Evolutionary conservation across 2,329 filamentous ascomycete genomes (phyloP).

Genomic region (Aureobasidium sp.): DNA sequence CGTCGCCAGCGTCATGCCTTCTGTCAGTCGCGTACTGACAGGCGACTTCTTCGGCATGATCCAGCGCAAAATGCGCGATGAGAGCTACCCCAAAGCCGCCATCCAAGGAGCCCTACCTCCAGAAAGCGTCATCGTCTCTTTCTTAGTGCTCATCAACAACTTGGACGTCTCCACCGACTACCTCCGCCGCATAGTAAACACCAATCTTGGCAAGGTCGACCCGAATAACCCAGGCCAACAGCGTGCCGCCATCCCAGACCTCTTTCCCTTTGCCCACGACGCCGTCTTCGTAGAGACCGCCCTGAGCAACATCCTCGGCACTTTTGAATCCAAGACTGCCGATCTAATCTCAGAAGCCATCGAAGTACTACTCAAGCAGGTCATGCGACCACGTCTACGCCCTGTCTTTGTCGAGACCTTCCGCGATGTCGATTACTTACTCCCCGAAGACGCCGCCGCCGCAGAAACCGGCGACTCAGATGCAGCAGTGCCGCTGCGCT

Average conservation of each 20-base stretch:
- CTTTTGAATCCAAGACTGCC: constrained; percentile 68
- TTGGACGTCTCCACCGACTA: constrained; percentile 91
- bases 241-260: constrained; percentile 33
- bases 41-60: constrained; percentile 95
- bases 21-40: constrained; percentile 70
- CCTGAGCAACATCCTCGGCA: constrained; percentile 60
- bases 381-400: constrained; percentile 76
- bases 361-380: constrained; percentile 77
- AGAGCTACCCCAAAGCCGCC: constrained; percentile 76
- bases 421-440: constrained; percentile 80
- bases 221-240: constrained; percentile 26
- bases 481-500: constrained; percentile 70
- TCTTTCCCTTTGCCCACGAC: constrained; percentile 78
- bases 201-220: constrained; percentile 46
- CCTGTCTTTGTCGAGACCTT: constrained; percentile 83
- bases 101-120: constrained; percentile 77
- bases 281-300: constrained; percentile 60
- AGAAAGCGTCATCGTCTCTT: constrained; percentile 80
- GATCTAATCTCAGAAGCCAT: constrained; percentile 82
- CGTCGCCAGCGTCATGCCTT: constrained; percentile 69
- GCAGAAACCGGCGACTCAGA: constrained; percentile 34
- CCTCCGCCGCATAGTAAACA: constrained; percentile 72
- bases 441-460: constrained; percentile 42
- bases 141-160: constrained; percentile 92
- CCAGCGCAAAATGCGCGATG: constrained; percentile 94